phyloP scores from a whole-genome alignment of 352 stramenopile genomes.

The Aphanomyces cochlioides region DNA sequence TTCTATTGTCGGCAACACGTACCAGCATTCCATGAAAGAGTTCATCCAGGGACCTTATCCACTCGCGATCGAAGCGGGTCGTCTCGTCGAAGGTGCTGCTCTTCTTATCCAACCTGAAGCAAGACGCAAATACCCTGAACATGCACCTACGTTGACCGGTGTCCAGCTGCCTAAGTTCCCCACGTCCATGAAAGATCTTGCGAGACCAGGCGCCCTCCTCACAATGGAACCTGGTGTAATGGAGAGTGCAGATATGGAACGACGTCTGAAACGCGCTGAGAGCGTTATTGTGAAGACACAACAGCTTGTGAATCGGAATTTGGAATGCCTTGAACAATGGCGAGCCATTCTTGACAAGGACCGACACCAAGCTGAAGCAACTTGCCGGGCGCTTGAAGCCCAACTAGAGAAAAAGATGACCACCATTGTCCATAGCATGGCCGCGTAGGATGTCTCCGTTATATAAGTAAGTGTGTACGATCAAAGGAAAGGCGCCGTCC shows the following conservation, averaged over 20 bases:
- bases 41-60: conserved; percentile 65
- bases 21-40: conserved; percentile 59
- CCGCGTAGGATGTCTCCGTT: not conserved
- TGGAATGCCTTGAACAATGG: conserved; percentile 68
- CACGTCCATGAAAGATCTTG: conserved; percentile 56
- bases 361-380: conserved; percentile 43
- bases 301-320: conserved; percentile 69
- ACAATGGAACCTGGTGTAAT: conserved; percentile 53
- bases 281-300: conserved; percentile 71
- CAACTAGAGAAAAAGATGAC: conserved; percentile 64
- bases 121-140: conserved; percentile 55
- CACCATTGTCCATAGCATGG: conserved; percentile 27
- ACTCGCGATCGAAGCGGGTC: conserved; percentile 60
- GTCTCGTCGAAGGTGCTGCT: conserved; percentile 56
- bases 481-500: too few species aligned
- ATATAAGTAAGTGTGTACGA: too few species aligned
- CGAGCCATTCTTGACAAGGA: conserved; percentile 53
- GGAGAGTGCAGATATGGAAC: conserved; percentile 42
- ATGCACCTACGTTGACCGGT: conserved; percentile 43
- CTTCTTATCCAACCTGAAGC: conserved; percentile 70
- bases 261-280: conserved; percentile 53
- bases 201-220: conserved; percentile 47
- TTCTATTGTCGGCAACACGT: conserved; percentile 58
- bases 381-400: conserved; percentile 49
- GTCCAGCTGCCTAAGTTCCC: conserved; percentile 65